Conservation (phyloP, 768 basidiomycete genomes). For the Exidia glandulosa region DNA sequence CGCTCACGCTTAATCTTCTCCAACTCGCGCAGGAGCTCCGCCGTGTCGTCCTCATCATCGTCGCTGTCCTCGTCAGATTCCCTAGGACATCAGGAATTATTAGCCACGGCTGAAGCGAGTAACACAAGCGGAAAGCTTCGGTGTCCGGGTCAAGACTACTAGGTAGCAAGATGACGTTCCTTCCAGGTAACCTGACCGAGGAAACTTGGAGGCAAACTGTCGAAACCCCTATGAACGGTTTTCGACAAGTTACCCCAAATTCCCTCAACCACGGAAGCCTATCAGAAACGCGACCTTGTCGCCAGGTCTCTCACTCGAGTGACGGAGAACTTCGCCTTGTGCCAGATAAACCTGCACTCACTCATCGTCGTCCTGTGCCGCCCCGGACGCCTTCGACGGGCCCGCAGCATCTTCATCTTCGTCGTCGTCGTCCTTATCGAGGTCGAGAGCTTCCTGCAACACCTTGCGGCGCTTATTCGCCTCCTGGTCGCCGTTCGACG, state of each 20-base stretch:
- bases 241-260: too few relatives aligned
- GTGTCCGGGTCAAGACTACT: slow-evolving; percentile 4
- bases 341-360: background rate
- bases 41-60: slow-evolving; percentile 83
- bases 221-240: too few relatives aligned
- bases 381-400: slow-evolving; percentile 23
- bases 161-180: background rate
- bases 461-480: slow-evolving; percentile 76
- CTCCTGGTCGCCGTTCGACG: slow-evolving; percentile 47
- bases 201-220: too few relatives aligned
- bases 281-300: too few relatives aligned
- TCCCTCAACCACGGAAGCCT: too few relatives aligned
- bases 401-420: slow-evolving; percentile 35
- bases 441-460: slow-evolving; percentile 71
- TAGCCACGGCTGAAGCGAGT: slow-evolving; percentile 1
- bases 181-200: too few relatives aligned
- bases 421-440: slow-evolving; percentile 86
- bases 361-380: slow-evolving; percentile 21
- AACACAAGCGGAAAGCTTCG: background rate
- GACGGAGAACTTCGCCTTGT: slow-evolving; percentile 6
- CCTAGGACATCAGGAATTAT: slow-evolving; percentile 16
- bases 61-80: slow-evolving; percentile 39
- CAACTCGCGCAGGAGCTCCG: slow-evolving; percentile 89
- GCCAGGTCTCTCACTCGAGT: background rate
- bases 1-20: slow-evolving; percentile 97